Evolutionary conservation across 2,329 filamentous ascomycete species (phyloP).

Genomic region (Clonostachys rhizophaga): DNA sequence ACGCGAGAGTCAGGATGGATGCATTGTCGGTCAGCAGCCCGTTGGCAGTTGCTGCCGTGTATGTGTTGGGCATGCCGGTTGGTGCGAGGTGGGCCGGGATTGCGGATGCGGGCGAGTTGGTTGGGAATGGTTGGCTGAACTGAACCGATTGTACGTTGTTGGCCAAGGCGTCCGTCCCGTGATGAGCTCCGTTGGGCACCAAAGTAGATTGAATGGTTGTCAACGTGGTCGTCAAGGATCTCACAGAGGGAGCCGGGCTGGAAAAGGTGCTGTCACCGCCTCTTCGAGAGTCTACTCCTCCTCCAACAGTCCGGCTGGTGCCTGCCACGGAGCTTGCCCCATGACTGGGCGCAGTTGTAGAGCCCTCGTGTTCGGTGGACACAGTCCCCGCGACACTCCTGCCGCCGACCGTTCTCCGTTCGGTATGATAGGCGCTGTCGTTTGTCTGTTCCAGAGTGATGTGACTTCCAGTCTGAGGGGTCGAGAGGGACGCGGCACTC

Average conservation of each 20-base stretch:
- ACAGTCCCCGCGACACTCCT: slow-evolving; percentile 70
- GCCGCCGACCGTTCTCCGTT: not conserved
- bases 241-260: slow-evolving; percentile 75
- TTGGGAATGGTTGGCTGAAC: slow-evolving; percentile 63
- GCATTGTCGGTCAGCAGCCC: slow-evolving; percentile 81
- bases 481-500: slow-evolving; percentile 52
- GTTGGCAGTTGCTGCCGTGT: slow-evolving; percentile 74
- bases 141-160: slow-evolving; percentile 47
- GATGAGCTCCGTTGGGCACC: slow-evolving; percentile 44
- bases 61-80: slow-evolving; percentile 60
- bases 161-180: not conserved
- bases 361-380: slow-evolving; percentile 76
- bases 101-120: slow-evolving; percentile 61
- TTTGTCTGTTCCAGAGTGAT: slow-evolving; percentile 44
- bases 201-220: slow-evolving; percentile 75
- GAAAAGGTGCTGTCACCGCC: slow-evolving; percentile 77
- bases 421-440: not conserved
- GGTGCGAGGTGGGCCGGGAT: slow-evolving; percentile 67
- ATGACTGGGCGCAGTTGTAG: slow-evolving; percentile 72
- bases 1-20: slow-evolving; percentile 79
- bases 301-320: slow-evolving; percentile 66
- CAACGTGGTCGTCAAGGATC: slow-evolving; percentile 76
- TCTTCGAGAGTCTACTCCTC: slow-evolving; percentile 62
- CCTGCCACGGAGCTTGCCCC: slow-evolving; percentile 62
- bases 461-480: slow-evolving; percentile 46